A percentile compares a stretch with the other conserved stretches of the same genome.
These are phyloP conservation scores for Colletotrichum liriopes DNA, from an alignment of 2,329 filamentous ascomycete species.

Conservation along the genomic window DNA sequence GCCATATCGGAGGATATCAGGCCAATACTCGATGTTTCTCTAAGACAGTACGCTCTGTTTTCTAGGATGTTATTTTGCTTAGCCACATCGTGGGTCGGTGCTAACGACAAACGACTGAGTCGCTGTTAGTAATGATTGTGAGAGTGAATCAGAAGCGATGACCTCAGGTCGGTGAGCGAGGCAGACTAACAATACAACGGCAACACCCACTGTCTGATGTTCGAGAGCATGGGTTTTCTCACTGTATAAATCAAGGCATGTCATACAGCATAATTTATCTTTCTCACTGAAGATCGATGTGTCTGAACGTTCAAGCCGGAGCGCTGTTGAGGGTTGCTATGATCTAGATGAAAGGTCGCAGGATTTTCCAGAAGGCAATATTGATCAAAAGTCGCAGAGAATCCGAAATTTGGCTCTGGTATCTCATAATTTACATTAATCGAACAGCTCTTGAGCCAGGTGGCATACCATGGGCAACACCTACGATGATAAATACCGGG, in stretches of 20 bases:
- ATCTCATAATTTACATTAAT: neutral
- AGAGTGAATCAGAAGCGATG: neutral
- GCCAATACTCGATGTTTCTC: neutral
- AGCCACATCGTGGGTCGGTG: neutral
- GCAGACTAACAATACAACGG: no score
- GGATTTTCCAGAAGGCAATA: neutral
- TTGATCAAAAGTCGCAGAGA: neutral
- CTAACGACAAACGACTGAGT: neutral
- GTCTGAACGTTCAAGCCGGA: neutral
- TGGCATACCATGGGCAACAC: neutral
- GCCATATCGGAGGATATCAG: neutral
- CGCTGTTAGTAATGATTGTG: no score
- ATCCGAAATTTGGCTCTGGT: neutral
- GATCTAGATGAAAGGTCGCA: neutral
- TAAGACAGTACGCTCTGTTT: neutral
- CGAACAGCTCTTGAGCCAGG: neutral
- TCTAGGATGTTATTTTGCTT: no score
- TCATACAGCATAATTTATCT: neutral
- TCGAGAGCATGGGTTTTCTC: neutral
- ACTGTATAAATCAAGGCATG: neutral
- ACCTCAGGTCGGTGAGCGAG: neutral
- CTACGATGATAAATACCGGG: neutral
- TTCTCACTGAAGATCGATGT: neutral
- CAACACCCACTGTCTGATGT: neutral
- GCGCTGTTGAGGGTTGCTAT: neutral